Base-by-base conservation (phyloP, 164 flowering plant genomes). In the Dillenia turbinata region DNA sequence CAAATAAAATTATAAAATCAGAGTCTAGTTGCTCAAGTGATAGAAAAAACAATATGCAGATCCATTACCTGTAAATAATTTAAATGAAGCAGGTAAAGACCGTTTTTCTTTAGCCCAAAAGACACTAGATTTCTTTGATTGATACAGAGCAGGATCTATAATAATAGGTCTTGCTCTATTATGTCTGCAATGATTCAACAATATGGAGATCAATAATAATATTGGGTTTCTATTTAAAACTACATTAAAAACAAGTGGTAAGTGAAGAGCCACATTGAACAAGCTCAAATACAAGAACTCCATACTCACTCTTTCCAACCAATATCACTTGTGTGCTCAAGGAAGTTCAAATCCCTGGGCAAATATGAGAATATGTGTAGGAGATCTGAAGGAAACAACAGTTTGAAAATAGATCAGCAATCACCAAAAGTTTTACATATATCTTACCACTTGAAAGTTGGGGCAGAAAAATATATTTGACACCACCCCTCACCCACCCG, bases 241-340 rank as follows among this genome's bases (percentile, higher is more conserved):
- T 13, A 14, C 14, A 53, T n/a, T 40, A 13, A 24, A 40, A 11
- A 12, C 12, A 47, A 51, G 66, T 13, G 6, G 56, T 43, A 60
- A n/a, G 2, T 50, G n/a, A 12, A 15, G 45, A 47, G 40, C 40
- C 67, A 57, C 46, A 57, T 12, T n/a, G 52, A 48, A 44, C 44
- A 52, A 52, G 49, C 59, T 45, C 16, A 54, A 44, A 45, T 57
- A 7, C 51, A 66, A 16, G 49, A 59, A 57, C n/a, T 43, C 22
- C 11, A 63, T 50, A 59, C 96, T 86, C 73, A 93, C 98, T 90
- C 95, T 83, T 89, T 94, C 96, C 91, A 89, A 47, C 92, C 92
- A 62, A 90, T 71, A 54, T 72, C 67, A 67, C 96, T 89, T 8
- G 89, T 78, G 72, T 93, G 98, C 77, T 90, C 96, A 45, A 93